A percentile compares a stretch with the other conserved stretches of the same genome.
Evolutionary conservation across 73 alveolate genomes (phyloP).

Genomic region (Paramecium caudatum): DNA sequence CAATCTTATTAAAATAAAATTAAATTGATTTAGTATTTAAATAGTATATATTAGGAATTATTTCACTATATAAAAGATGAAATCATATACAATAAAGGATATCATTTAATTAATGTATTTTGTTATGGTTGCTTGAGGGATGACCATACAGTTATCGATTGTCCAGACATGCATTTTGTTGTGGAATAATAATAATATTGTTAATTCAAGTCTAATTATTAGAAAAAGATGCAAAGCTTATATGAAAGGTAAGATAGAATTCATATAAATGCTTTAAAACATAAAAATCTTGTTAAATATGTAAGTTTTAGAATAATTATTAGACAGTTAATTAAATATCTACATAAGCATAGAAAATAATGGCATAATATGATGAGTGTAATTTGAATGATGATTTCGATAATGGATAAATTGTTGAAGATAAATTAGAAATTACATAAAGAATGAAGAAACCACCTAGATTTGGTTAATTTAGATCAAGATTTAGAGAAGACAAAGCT

Average conservation of each 20-base stretch:
- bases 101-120: conserved; percentile 3
- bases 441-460: conserved; percentile 13
- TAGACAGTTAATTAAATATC: background rate
- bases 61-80: conserved; percentile 52
- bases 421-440: background rate
- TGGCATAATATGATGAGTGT: conserved; percentile 55
- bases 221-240: conserved; percentile 34
- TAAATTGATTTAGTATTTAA: conserved; percentile 41
- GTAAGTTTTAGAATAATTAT: background rate
- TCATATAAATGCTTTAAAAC: background rate
- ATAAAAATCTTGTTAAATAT: conserved; percentile 26
- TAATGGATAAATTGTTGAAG: background rate
- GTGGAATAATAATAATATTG: background rate
- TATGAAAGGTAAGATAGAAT: conserved; percentile 30
- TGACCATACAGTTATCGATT: conserved; percentile 50
- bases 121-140: conserved; percentile 57
- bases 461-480: conserved; percentile 51
- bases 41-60: conserved; percentile 1
- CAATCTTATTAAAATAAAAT: background rate
- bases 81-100: conserved; percentile 24
- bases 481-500: conserved; percentile 50
- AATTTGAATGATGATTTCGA: conserved; percentile 34
- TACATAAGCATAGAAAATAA: background rate
- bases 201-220: background rate
- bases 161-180: conserved; percentile 57